Evolutionary conservation across 352 stramenopile species (phyloP).

Genomic region (Globisporangium cylindrosporum): DNA sequence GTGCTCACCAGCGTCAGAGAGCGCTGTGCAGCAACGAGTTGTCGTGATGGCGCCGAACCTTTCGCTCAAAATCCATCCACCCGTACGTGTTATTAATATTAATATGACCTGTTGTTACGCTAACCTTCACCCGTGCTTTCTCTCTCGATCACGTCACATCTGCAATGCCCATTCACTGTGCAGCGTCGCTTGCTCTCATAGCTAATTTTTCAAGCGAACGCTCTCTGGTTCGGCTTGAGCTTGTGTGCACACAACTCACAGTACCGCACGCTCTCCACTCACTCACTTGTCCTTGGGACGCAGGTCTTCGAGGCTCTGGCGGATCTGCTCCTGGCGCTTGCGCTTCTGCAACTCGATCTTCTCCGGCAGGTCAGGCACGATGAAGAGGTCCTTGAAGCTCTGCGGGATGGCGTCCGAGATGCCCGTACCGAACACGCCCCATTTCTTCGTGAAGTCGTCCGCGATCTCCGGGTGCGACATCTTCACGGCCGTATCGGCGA

Average conservation of each 20-base stretch:
- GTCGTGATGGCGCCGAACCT: no score
- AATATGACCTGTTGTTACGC: no score
- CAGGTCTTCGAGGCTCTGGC: constrained; percentile 67
- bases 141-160: no score
- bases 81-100: no score
- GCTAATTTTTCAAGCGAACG: no score
- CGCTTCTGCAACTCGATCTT: constrained; percentile 69
- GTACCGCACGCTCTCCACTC: background rate
- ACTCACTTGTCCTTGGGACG: constrained; percentile 67
- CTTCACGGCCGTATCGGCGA: constrained; percentile 74
- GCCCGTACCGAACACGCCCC: constrained; percentile 82
- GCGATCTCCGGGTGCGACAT: constrained; percentile 75
- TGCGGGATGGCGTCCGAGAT: constrained; percentile 70
- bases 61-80: no score
- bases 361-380: constrained; percentile 62
- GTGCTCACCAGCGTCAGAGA: background rate
- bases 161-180: no score
- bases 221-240: background rate
- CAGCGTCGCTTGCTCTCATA: no score
- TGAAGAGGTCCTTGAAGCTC: constrained; percentile 60
- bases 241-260: background rate
- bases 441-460: constrained; percentile 72
- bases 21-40: no score
- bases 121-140: no score
- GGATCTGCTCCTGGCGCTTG: constrained; percentile 70